Base-by-base conservation (phyloP, 352 stramenopile species). In the Pythium phragmitis region DNA sequence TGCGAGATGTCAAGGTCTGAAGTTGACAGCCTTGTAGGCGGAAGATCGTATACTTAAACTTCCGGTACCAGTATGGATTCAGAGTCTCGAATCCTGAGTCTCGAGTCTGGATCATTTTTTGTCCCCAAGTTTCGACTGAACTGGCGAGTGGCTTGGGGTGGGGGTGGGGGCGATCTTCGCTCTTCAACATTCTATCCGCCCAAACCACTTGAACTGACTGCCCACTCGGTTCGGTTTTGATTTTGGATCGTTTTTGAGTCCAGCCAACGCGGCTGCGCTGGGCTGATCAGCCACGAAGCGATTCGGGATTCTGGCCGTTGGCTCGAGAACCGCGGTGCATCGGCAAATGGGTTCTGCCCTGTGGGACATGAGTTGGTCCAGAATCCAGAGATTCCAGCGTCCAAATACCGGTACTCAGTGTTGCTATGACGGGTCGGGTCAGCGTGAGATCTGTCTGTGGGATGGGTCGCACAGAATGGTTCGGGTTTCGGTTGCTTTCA, bases 151-250 rank as follows among this genome's bases (percentile, higher is more conserved):
- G 60, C 50, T 60, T 56, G 54, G 30, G 8, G 16, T 11, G 33
- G 14, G 46, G 4, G 46, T 23, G 7, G 21, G 34, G 50, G 26
- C 59, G 59, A 65, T 65, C 59, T 65, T 65, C 53, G 49, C 19
- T n/a, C 59, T 65, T 65, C 59, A 65, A 65, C 59, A 57, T 55
- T 65, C 59, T 63, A 16, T 50, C 26, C 46, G 16, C 23, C 21
- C 48, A 11, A 16, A 34, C 13, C 57, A 30, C 45, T 45, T 65
- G 59, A 65, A 67, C 60, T 67, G 60, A 67, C 60, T 67, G 60
- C 36, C 43, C 51, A 48, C 16, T 42, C 19, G 3, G 37, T 30
- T 37, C n/a, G 12, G 9, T 19, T 46, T 63, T 37, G 58, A 52
- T 21, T 19, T 46, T 63, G 48, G 58, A 52, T 39, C 48, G 58